Base-by-base conservation (phyloP, 805 yeast genomes). In the Wickerhamomyces rabaulensis region DNA sequence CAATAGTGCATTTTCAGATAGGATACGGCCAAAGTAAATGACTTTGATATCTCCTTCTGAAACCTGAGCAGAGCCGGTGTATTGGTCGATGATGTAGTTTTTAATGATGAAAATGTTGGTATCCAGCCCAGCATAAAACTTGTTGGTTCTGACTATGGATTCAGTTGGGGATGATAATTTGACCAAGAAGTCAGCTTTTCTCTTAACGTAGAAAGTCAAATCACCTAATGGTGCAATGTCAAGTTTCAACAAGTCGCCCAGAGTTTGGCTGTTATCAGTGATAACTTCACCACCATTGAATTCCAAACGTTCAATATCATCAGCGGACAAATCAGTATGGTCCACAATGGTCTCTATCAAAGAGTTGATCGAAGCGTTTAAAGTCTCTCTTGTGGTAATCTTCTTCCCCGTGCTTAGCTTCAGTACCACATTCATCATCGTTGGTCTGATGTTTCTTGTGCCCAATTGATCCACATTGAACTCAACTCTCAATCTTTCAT, bases 181-280 rank as follows among this genome's bases (percentile, higher is more conserved):
- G 13, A 64, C 52, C 36, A 51, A 51, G 45, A 63, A 58, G 42
- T 60, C 63, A 16, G 51, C 44, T 1, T 37, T 36, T 10, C 51
- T 38, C 6, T 48, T 55, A 1, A 64, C 54, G 13, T 63, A 60
- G 44, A 69, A 56, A 39, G 54, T 56, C 21, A 62, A 41, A 3
- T 49, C 51, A 10, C 59, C 60, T 6, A 54, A 48, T 3, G 74
- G 74, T 0, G 65, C 59, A 23, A 63, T 61, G 52, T 68, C 73
- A n/a, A 66, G 47, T 1, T 62, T 54, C n/a, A 70, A 39, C 1
- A 64, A 37, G 9, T 67, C 61, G 3, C 54, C 43, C 2, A 70
- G 39, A 3, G 65, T 50, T 29, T 50, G 22, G 19, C 56, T 60
- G 20, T 60, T 48, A 39, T 53, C 36, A 6, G 40, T 35, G 6